Base-by-base conservation (phyloP, 2,329 filamentous ascomycete genomes). In the Aspergillus sp. region DNA sequence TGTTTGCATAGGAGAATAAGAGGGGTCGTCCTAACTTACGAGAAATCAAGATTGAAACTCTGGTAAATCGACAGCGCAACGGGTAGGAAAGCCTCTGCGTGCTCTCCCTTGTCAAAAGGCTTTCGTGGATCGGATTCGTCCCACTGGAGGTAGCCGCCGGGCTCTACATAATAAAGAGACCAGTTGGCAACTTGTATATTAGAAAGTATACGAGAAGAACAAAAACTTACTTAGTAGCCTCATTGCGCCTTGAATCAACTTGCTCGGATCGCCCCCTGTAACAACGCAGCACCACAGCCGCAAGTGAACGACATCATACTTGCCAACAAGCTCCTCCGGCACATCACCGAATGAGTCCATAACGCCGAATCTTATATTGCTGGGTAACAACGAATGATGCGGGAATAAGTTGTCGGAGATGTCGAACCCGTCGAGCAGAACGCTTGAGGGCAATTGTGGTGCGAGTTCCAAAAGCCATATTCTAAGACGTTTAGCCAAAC, bases 281-380 rank as follows among this genome's bases (percentile, higher is more conserved):
- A 53, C 28, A 11, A 38, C 31, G 28, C 50, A 38, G 15, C 28
- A 34, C 50, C 50, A 53, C 19, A 53, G 15, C 0, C 50, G 50
- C 28, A 53, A 11, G n/a, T 53, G 50, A 8, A 53, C 50, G 13
- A 53, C 50, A 53, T 53, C 50, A 7, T 53, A 53, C 19, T 53
- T 34, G 1, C 50, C 31, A n/a, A 53, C 17, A 8, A 53, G 50
- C 2, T 34, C 13, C 15, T n/a, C 17, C 4, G 50, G 50, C 34
- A 41, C 34, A 1, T 41, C 34, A 3, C 34, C 34, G 4, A 41
- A 41, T 1, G 34, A 41, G 34, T 41, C 34, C 34, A 41, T 41
- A 6, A 41, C 34, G 3, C 34, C 34, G 4, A 41, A 15, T 41
- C 5, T 41, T 3, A 41, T 5, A 11, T 41, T 41, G 4, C 34